A percentile compares a stretch with the other conserved stretches of the same genome.
phyloP scores from a whole-genome alignment of 225 moss, liverwort and hornwort species.

The Neckera pumila region DNA sequence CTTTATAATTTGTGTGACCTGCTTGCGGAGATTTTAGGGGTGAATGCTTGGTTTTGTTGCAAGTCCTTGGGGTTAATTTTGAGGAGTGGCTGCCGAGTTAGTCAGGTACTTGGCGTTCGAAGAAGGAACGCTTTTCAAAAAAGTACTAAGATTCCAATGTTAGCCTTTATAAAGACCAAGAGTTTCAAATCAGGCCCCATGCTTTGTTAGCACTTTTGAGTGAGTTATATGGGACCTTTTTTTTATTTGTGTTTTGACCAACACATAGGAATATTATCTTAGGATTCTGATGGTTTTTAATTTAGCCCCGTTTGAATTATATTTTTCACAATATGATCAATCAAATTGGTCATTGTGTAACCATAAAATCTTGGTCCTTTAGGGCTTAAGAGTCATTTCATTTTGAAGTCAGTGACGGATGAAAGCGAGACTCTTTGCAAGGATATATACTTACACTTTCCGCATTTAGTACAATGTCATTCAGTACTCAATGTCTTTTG shows the following conservation, averaged over 20 bases:
- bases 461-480: not conserved
- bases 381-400: not conserved
- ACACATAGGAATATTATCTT: not conserved
- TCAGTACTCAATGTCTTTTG: not conserved
- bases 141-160: not conserved
- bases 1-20: not conserved
- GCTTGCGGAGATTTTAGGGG: not conserved
- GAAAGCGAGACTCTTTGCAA: not conserved
- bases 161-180: not conserved
- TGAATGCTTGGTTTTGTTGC: not conserved
- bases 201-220: not conserved
- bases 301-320: not conserved
- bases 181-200: not conserved
- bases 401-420: not conserved
- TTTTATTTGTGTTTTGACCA: not conserved
- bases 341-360: not conserved
- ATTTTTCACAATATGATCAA: not conserved
- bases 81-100: not conserved
- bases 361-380: not conserved
- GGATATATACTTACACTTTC: not conserved
- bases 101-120: not conserved
- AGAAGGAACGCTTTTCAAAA: not conserved
- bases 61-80: not conserved
- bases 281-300: not conserved
- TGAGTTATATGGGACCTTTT: not conserved